Evolutionary conservation across 108 stramenopile species (phyloP).

Genomic region (Poteriospumella lacustris): DNA sequence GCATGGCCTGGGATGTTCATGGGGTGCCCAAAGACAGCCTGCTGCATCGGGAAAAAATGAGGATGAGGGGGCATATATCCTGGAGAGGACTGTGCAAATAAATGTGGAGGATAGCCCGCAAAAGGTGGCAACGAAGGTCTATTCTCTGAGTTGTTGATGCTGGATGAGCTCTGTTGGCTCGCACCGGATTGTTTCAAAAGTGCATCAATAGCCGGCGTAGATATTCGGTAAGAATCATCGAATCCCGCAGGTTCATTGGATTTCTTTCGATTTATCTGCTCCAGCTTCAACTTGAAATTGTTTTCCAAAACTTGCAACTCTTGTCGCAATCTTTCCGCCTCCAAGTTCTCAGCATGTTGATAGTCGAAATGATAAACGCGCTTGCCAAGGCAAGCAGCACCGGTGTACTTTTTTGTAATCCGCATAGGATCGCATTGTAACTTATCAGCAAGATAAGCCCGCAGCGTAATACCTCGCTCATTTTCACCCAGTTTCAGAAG

Average conservation of each 20-base stretch:
- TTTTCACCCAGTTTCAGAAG: conserved; percentile 75
- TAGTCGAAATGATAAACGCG: conserved; percentile 60
- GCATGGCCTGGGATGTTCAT: too few species aligned
- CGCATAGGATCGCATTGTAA: conserved; percentile 93
- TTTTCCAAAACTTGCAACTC: conserved; percentile 41
- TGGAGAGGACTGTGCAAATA: too few species aligned
- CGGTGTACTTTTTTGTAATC: conserved; percentile 93
- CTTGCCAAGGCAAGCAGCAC: conserved; percentile 80
- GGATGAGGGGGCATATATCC: too few species aligned
- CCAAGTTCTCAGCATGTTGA: conserved; percentile 17
- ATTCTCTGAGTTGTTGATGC: too few species aligned
- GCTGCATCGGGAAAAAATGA: too few species aligned
- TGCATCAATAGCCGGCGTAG: conserved; percentile 40
- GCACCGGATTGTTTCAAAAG: too few species aligned
- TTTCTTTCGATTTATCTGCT: conserved; percentile 23
- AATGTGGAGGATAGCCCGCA: too few species aligned
- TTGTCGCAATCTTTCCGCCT: conserved; percentile 28
- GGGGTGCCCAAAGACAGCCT: too few species aligned
- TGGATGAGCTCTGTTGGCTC: too few species aligned
- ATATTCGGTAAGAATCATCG: neutral
- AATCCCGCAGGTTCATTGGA: neutral
- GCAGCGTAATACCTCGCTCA: conserved; percentile 66
- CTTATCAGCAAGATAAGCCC: conserved; percentile 87
- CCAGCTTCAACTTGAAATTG: conserved; percentile 37
- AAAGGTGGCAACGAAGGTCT: too few species aligned